These are phyloP conservation scores for Desmodesmus armatus DNA, from an alignment of 139 green algal species.

Conservation along the genomic window DNA sequence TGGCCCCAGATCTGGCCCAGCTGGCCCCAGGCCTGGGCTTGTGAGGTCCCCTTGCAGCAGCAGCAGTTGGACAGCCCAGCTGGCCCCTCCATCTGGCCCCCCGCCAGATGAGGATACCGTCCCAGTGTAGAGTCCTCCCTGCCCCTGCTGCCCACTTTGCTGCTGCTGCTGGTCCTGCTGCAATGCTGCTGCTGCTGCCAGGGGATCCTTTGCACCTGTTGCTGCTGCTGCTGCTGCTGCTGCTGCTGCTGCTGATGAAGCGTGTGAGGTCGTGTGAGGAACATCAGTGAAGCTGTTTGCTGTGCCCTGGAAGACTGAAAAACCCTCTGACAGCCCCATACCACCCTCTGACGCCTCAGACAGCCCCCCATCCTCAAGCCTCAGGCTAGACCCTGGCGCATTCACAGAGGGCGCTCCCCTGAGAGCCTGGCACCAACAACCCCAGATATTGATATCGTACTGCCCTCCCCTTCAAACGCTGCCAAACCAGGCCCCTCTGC, in stretches of 20 bases:
- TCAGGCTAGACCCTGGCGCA: too few relatives aligned
- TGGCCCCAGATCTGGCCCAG: too few relatives aligned
- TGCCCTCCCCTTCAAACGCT: slow-evolving; percentile 6
- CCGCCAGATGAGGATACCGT: background rate
- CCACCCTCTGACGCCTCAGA: too few relatives aligned
- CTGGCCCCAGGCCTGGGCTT: background rate
- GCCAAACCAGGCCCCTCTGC: background rate
- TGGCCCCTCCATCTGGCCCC: background rate
- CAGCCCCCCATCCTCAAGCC: too few relatives aligned
- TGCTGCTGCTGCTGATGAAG: background rate
- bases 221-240: background rate
- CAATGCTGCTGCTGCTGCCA: background rate
- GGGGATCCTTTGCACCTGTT: background rate
- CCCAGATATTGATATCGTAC: background rate
- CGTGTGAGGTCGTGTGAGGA: too few relatives aligned
- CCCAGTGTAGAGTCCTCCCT: background rate
- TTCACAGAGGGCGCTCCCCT: too few relatives aligned
- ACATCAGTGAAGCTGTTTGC: too few relatives aligned
- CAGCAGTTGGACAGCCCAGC: background rate
- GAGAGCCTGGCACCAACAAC: background rate
- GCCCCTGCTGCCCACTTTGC: slow-evolving; percentile 23
- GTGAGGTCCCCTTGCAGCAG: slow-evolving; percentile 30
- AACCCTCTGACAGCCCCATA: background rate
- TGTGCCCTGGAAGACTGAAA: too few relatives aligned
- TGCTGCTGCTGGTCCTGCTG: slow-evolving; percentile 7